These are phyloP conservation scores for Russula dissimulans DNA, from an alignment of 768 basidiomycete genomes.

Conservation along the genomic window DNA sequence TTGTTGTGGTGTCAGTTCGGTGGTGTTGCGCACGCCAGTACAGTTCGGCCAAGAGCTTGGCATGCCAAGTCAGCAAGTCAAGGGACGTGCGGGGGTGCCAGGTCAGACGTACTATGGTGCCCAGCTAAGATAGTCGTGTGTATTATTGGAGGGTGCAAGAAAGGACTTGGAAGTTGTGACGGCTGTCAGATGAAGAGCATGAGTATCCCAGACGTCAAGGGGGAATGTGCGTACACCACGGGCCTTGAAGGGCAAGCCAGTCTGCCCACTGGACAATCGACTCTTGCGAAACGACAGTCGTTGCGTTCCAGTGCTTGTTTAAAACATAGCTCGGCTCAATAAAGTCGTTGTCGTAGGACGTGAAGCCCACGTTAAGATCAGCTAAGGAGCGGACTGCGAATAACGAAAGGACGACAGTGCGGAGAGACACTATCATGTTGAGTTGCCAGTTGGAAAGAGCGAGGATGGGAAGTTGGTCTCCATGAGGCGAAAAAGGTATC, in stretches of 20 bases:
- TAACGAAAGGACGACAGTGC: constrained; percentile 5
- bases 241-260: constrained; percentile 14
- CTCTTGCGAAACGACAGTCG: constrained; percentile 12
- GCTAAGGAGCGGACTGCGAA: constrained; percentile 9
- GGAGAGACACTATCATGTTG: neutral
- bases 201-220: neutral
- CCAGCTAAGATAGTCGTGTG: constrained; percentile 19
- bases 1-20: constrained; percentile 24
- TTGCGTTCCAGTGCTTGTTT: constrained; percentile 4
- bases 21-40: constrained; percentile 24
- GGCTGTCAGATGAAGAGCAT: neutral
- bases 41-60: constrained; percentile 26
- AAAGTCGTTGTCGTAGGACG: constrained; percentile 14
- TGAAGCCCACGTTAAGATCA: neutral
- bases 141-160: neutral
- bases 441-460: too few relatives aligned
- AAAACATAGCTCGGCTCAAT: constrained; percentile 15
- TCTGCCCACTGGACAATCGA: constrained; percentile 18
- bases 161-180: constrained; percentile 21
- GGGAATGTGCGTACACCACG: constrained; percentile 14
- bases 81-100: neutral
- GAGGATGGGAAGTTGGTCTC: too few relatives aligned
- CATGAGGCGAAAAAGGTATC: too few relatives aligned
- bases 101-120: constrained; percentile 14
- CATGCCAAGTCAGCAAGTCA: neutral